phyloP scores from a whole-genome alignment of 345 rosid species.

The Aquilaria sinensis region DNA sequence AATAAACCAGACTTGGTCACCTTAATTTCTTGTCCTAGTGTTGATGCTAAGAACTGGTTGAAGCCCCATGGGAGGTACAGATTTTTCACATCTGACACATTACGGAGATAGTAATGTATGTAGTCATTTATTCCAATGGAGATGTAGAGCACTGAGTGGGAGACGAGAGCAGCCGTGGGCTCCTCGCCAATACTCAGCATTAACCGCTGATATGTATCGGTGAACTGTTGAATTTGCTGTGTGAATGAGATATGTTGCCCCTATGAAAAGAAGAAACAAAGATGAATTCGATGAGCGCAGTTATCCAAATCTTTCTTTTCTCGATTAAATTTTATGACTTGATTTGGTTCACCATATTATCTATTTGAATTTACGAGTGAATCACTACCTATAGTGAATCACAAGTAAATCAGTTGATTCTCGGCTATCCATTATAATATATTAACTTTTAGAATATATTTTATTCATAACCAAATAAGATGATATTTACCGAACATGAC shows the following conservation, averaged over 20 bases:
- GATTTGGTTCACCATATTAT: not conserved
- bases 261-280: slow-evolving; percentile 18
- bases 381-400: too few species aligned
- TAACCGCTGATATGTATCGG: slow-evolving; percentile 75
- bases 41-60: slow-evolving; percentile 67
- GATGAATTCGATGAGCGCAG: not conserved
- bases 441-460: too few species aligned
- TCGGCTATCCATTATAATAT: too few species aligned
- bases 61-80: slow-evolving; percentile 82
- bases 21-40: slow-evolving; percentile 60
- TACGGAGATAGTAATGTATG: slow-evolving; percentile 80
- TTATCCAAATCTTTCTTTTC: not conserved
- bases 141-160: slow-evolving; percentile 60
- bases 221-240: slow-evolving; percentile 80
- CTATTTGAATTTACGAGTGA: too few species aligned
- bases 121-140: slow-evolving; percentile 88
- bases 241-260: slow-evolving; percentile 83
- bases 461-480: too few species aligned
- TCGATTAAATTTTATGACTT: not conserved
- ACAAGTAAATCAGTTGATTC: too few species aligned
- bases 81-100: slow-evolving; percentile 64
- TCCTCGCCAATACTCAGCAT: slow-evolving; percentile 58
- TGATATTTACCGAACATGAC: too few species aligned
- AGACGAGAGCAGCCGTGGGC: slow-evolving; percentile 41
- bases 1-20: slow-evolving; percentile 19